Evolutionary conservation across 1,284 basidiomycete species (phyloP), one percentile per base, ranked within the genome.

Genomic region (Pseudozyma pruni): DNA sequence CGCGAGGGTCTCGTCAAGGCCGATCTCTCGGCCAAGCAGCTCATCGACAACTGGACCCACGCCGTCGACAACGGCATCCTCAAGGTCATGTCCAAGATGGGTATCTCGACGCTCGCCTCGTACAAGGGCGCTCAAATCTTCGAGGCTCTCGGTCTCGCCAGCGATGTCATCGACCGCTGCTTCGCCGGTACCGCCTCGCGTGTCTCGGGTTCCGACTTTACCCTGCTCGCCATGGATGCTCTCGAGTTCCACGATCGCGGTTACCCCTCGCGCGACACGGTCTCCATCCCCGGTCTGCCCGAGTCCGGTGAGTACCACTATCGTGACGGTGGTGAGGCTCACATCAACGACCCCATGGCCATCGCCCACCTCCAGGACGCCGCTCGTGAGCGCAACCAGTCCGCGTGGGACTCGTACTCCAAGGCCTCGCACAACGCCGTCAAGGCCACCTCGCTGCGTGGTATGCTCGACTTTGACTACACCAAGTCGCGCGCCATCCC

Each of bases 111-210:
- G 14, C 73, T 80, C 19, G 57, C 68, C 55, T 80, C 78, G 51
- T 80, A 80, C 78, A 80, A 80, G 74, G 78, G 77, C 39, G 78
- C 78, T 14, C 78, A 80, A 64, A 80, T 80, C 55, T 80, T 80
- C 46, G 78, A 80, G 60, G 77, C 75, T 29, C 76, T 80, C 37
- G 78, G 78, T 63, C 67, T 80, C 33, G 78, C 69, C 60, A 71
- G 60, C 40, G 37, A 47, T 16, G 77, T 80, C 34, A 46, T 80
- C 32, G 75, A 80, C 67, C 64, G 78, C 50, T 80, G 78, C 74
- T 80, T 80, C 52, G 73, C 63, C 37, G 78, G 78, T 38, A 80
- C 78, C 27, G 78, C 78, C 31, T 75, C 76, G 44, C 75, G 78
- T 39, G 61, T 80, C 51, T 59, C 68, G n/a, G 78, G 78, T 45